phyloP scores from a whole-genome alignment of 2,329 filamentous ascomycete species.

The Paecilomyces formosus region DNA sequence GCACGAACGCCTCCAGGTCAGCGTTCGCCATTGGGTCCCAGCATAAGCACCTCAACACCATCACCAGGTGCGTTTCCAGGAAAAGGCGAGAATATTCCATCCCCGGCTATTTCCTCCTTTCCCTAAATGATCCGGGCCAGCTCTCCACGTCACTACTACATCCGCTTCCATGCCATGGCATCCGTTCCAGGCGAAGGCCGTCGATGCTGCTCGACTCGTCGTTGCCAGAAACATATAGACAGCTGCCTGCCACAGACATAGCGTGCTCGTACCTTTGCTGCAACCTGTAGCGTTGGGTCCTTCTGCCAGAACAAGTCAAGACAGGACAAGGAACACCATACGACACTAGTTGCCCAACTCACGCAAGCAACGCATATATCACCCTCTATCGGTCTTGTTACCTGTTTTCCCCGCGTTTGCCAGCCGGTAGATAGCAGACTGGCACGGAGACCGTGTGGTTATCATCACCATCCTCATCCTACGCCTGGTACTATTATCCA shows the following conservation, averaged over 20 bases:
- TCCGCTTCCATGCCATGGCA: background rate
- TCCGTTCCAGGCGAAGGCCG: background rate
- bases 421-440: background rate
- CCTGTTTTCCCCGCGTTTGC: background rate
- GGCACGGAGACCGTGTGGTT: background rate
- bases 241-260: background rate
- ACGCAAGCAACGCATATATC: background rate
- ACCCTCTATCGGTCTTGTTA: background rate
- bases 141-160: background rate
- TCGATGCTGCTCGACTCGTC: background rate
- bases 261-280: background rate
- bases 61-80: background rate
- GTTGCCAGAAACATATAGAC: background rate
- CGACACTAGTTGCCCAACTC: background rate
- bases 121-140: background rate
- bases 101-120: background rate
- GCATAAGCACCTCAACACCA: background rate
- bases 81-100: background rate
- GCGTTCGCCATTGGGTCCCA: background rate
- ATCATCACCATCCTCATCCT: background rate
- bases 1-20: background rate
- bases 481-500: too few species aligned
- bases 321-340: background rate
- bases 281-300: background rate
- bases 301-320: background rate